These are phyloP conservation scores for Marasmius oreades DNA, from an alignment of 1,284 basidiomycete genomes.

Conservation along the genomic window DNA sequence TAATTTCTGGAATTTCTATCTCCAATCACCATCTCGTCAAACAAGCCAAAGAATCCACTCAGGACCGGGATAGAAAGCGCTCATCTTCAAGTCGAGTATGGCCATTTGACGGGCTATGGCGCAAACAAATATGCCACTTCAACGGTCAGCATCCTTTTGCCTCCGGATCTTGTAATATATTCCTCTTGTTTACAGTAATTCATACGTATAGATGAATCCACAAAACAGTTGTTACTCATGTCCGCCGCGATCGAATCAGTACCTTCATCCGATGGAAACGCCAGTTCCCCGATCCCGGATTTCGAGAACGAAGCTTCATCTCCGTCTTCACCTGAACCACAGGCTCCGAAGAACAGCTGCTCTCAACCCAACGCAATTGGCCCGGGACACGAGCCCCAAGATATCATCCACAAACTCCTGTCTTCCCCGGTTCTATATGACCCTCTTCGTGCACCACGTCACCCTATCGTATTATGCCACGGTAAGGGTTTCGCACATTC, in stretches of 20 bases:
- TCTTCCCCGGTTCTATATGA: slow-evolving; percentile 70
- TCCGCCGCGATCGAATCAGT: neutral
- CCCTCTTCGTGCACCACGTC: slow-evolving; percentile 74
- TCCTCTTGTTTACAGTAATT: neutral
- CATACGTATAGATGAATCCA: neutral
- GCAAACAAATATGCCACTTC: no score
- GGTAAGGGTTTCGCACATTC: slow-evolving; percentile 49
- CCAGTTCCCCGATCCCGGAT: slow-evolving; percentile 5
- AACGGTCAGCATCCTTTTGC: no score
- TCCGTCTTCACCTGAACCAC: slow-evolving; percentile 8
- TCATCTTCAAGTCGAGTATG: neutral
- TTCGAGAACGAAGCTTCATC: slow-evolving; percentile 4
- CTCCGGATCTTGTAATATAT: neutral
- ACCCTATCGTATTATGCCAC: slow-evolving; percentile 94
- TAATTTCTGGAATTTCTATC: slow-evolving; percentile 61
- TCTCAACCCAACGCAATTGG: neutral
- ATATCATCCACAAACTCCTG: slow-evolving; percentile 72
- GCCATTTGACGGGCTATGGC: neutral
- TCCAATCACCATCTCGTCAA: slow-evolving; percentile 53
- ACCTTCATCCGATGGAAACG: neutral
- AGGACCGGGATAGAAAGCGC: slow-evolving; percentile 1
- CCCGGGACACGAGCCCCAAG: slow-evolving; percentile 26
- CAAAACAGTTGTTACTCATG: neutral
- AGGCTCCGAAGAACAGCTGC: slow-evolving; percentile 7
- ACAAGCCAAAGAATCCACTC: slow-evolving; percentile 17